Conservation (phyloP, 2,329 filamentous ascomycete species). For the Colletotrichum sp. region DNA sequence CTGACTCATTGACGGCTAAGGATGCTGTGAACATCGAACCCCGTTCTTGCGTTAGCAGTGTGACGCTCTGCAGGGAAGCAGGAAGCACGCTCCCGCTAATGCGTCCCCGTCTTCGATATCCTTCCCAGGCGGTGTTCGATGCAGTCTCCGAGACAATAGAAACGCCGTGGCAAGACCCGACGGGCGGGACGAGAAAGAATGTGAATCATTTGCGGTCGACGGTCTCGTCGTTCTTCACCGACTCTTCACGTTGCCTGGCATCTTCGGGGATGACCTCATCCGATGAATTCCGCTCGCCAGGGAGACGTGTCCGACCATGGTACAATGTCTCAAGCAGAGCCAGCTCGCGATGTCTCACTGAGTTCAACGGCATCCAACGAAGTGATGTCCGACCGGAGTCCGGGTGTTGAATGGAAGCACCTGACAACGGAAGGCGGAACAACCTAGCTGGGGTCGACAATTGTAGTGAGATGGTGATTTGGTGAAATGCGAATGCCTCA, state of each 20-base stretch:
- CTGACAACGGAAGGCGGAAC: not conserved
- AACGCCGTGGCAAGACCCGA: slow-evolving; percentile 7
- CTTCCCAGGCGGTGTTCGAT: slow-evolving; percentile 19
- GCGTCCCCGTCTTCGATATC: slow-evolving; percentile 15
- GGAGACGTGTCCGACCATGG: slow-evolving; percentile 2
- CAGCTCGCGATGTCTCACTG: not conserved
- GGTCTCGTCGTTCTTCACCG: slow-evolving; percentile 20
- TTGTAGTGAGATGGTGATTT: not conserved
- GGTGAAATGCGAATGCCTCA: not conserved
- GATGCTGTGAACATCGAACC: slow-evolving; percentile 13
- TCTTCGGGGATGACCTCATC: slow-evolving; percentile 16
- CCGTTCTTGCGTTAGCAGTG: slow-evolving; percentile 10
- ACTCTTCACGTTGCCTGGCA: slow-evolving; percentile 20
- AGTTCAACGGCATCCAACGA: slow-evolving; percentile 9
- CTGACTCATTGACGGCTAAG: slow-evolving; percentile 15
- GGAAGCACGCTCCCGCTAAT: slow-evolving; percentile 20
- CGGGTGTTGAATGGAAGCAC: not conserved
- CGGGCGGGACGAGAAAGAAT: not conserved
- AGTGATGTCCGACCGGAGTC: slow-evolving; percentile 2
- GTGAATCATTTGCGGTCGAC: slow-evolving; percentile 1
- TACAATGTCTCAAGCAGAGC: not conserved
- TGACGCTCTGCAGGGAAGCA: slow-evolving; percentile 21
- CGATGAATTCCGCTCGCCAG: not conserved
- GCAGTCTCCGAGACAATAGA: slow-evolving; percentile 18
- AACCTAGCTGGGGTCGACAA: not conserved